Base-by-base conservation (phyloP, 306 rosid genomes). In the Urtica urens region DNA sequence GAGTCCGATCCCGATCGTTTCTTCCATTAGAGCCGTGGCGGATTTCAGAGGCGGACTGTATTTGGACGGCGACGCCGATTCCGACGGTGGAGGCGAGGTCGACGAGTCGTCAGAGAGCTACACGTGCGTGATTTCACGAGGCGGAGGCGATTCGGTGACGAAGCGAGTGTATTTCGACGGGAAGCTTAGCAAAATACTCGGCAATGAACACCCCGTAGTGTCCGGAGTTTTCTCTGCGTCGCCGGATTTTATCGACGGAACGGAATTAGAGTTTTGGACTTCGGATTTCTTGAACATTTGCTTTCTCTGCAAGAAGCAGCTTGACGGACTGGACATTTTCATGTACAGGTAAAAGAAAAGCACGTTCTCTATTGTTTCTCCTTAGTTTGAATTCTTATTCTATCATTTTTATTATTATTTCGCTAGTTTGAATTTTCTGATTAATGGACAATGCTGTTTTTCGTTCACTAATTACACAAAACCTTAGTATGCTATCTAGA, bases 281-380 rank as follows among this genome's bases (percentile, higher is more conserved):
- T 30, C 68, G 8, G 72, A 78, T 45, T 82, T 82, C 63, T 72
- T 78, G 37, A 73, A 44, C 33, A 64, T 66, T 58, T 82, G 93
- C 57, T 70, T 45, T 49, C 86, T 82, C 34, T 81, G 93, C 65
- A 31, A 60, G 44, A 78, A 78, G 60, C 69, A 58, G 47, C 93
- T 78, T 66, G 82, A 70, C 26, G 93, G 93, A 17, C 63, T 72
- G 17, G 93, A 81, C 70, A 81, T 81, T 49, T 81, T 81, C 83
- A 81, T 81, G 72, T 81, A 81, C 82, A 81, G 93, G 93, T 78
- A 78, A 17, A 15, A 27, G 37, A 35, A 4, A 14, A 10, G n/a
- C 6, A 28, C 10, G 33, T 28, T 4, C 6, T 28, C 33, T 4
- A 4, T 28, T 4, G 6, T 28, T 28, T 28, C 33, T 4, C 33